Base-by-base conservation (phyloP, 2,329 filamentous ascomycete genomes). In the Neoarthrinium moseri region DNA sequence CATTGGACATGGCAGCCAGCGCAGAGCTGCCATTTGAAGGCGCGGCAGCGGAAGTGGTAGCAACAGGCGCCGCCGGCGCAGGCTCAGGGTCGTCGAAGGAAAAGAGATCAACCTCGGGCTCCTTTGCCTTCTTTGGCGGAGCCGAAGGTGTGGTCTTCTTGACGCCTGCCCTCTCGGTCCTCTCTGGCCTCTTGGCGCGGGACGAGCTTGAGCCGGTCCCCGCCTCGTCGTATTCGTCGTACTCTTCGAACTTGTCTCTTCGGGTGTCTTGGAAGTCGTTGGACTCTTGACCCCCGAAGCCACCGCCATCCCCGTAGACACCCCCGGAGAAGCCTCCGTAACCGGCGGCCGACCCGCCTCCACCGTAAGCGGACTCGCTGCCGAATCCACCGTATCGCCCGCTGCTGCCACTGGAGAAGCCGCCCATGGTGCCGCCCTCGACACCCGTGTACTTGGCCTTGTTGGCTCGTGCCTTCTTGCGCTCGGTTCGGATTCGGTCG, bases 371-470 rank as follows among this genome's bases (percentile, higher is more conserved):
- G 41, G 84, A 89, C 44, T 96, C 91, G 62, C 87, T 96, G 20
- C 94, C 91, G 61, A 97, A 97, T 1, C 94, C 94, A 44, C 91
- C 89, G 61, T 91, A 96, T 57, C 89, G 79, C 60, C 70, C 64
- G 48, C 74, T 70, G 50, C 69, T 65, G 48, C 57, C 54, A 51
- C 64, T 66, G 8, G 75, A 80, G 56, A 80, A 75, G 39, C 83
- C 80, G 21, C 84, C 80, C 45, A 82, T 67, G 22, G 79, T 74
- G 48, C 78, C 91, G 48, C 94, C 92, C 67, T 96, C 92, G 33
- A 96, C 90, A 48, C 94, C 94, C 4, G 87, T 88, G 66, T 96
- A 99, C 69, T 99, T 99, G 70, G 91, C 92, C 67, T 91, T 87
- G 60, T 92, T 95, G 33, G 84, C 69, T 50, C 91, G 81, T 32